Base-by-base conservation (phyloP, 2,329 filamentous ascomycete species). In the Cercospora zeae-maydis region DNA sequence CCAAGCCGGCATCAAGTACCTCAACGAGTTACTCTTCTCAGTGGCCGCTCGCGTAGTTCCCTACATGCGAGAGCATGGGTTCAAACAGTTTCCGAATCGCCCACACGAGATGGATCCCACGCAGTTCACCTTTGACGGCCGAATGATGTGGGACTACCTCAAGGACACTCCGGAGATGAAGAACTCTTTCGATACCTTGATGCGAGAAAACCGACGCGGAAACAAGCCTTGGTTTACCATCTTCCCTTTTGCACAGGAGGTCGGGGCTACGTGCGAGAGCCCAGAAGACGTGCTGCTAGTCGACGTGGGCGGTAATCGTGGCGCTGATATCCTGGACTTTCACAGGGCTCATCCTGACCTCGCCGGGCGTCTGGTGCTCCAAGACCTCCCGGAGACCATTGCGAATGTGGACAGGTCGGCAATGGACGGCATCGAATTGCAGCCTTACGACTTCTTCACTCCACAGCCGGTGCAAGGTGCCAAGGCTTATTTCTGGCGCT, bases 381-480 rank as follows among this genome's bases (percentile, higher is more conserved):
- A 74, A 63, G 72, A 75, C 61, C 64, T 70, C 6, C 65, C 69
- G 4, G 37, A 56, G 11, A 69, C 68, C 3, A 65, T 74, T 42
- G 64, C 60, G 1, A 60, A 69, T 21, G 62, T 70, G 14, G 63
- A 62, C 5, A 42, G 58, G n/a, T 58, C 63, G n/a, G 55, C 30
- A 31, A 58, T 64, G 39, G 33, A 45, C 59, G 62, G 63, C 33
- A 52, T 59, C 10, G 55, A 64, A 10, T 45, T 62, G n/a, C 68
- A 67, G 24, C 24, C 62, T 2, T 66, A 72, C 58, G 68, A 72
- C 59, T 72, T 72, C 65, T 69, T 72, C 45, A 63, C 64, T 10
- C 63, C 64, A n/a, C 69, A 73, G 42, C 69, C 71, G 0, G 61
- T 72, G 30, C 64, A 70, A 47, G 65, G 62, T n/a, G 71, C 71